Percentiles rank a stretch among this genome's conserved stretches.
Evolutionary conservation across 2,329 filamentous ascomycete species (phyloP).

Genomic region (Diplodia scrobiculata): DNA sequence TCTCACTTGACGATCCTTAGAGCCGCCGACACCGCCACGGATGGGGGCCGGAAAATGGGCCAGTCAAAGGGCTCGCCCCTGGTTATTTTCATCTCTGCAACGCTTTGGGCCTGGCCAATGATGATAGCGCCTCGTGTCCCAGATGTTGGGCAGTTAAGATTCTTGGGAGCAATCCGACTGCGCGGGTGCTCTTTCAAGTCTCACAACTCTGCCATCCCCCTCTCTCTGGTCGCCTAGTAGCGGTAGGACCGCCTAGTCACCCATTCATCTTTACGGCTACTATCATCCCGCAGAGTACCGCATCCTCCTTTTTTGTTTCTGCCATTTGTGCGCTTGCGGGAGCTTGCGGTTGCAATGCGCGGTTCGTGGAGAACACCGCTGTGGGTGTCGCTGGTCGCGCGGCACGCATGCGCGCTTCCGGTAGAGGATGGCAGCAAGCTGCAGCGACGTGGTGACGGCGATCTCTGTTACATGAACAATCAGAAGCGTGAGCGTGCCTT

Average conservation of each 20-base stretch:
- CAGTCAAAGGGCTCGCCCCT: neutral
- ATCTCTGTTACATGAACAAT: conserved; percentile 12
- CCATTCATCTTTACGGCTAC: neutral
- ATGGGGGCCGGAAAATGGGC: neutral
- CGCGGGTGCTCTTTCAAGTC: neutral
- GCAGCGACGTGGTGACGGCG: conserved; percentile 4
- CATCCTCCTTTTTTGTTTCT: neutral
- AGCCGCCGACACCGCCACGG: neutral
- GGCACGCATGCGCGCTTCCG: neutral
- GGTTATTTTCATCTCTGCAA: neutral
- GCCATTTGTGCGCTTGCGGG: neutral
- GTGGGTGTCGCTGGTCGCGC: neutral
- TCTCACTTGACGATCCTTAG: neutral
- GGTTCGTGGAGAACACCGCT: neutral
- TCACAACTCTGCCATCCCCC: neutral
- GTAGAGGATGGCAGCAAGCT: neutral
- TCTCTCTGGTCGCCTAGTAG: neutral
- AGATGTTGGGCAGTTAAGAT: neutral
- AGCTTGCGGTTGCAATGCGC: neutral
- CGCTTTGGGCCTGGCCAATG: neutral
- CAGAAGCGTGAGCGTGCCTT: conserved; percentile 7
- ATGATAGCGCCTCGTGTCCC: neutral
- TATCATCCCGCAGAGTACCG: neutral
- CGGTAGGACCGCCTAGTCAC: neutral
- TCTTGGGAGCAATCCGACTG: neutral